Conservation (phyloP, 345 rosid species). For the Trapa bicornis region DNA sequence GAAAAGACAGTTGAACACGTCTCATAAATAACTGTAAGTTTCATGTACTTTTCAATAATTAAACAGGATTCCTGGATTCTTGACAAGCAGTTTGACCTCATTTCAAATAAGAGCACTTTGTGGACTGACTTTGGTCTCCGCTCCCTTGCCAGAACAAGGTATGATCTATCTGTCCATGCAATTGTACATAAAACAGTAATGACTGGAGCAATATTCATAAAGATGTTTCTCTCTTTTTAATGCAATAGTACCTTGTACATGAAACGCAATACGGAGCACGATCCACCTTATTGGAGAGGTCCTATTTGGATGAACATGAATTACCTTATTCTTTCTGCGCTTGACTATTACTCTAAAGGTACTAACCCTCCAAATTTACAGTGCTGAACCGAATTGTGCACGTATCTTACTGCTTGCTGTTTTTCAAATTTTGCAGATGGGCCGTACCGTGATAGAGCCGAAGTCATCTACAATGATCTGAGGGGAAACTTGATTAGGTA, state of each 20-base stretch:
- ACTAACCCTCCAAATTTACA: slow-evolving; percentile 1
- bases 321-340: slow-evolving; percentile 77
- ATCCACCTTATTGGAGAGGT: slow-evolving; percentile 96
- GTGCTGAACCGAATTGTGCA: too few relatives aligned
- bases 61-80: slow-evolving; percentile 72
- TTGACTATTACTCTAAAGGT: slow-evolving; percentile 72
- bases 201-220: background rate
- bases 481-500: slow-evolving; percentile 68
- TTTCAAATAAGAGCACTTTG: slow-evolving; percentile 47
- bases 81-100: slow-evolving; percentile 76
- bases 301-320: slow-evolving; percentile 93
- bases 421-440: slow-evolving; percentile 41
- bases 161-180: background rate
- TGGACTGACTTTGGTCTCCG: slow-evolving; percentile 89
- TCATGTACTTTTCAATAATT: background rate
- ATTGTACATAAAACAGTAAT: background rate
- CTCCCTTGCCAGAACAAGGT: slow-evolving; percentile 91
- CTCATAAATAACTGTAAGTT: background rate
- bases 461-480: slow-evolving; percentile 44
- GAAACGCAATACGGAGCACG: slow-evolving; percentile 79
- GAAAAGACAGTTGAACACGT: background rate
- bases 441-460: slow-evolving; percentile 54
- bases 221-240: background rate
- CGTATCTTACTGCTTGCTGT: background rate
- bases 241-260: slow-evolving; percentile 64